phyloP scores from a whole-genome alignment of 305 asterid species.

The Fraxinus latifolia region DNA sequence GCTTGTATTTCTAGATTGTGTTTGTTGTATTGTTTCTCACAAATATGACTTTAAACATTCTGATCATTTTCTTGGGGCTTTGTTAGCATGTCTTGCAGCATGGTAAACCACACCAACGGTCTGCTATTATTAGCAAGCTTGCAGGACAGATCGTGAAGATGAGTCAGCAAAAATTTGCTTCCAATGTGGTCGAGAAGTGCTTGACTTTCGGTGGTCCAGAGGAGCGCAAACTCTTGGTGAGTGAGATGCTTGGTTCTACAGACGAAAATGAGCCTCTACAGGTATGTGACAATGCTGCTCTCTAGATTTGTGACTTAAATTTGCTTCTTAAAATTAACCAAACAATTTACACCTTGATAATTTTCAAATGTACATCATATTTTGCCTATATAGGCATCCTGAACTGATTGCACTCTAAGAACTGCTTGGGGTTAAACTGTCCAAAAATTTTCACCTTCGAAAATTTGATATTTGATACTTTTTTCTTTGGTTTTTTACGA shows the following conservation, averaged over 20 bases:
- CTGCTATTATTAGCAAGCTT: conserved; percentile 60
- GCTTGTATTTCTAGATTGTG: neutral
- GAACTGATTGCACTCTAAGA: neutral
- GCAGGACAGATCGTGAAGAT: conserved; percentile 79
- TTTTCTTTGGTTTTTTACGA: neutral
- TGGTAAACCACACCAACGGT: conserved; percentile 67
- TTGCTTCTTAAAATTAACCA: neutral
- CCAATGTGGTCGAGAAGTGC: conserved; percentile 82
- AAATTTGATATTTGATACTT: neutral
- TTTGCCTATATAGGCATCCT: neutral
- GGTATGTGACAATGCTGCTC: conserved; percentile 34
- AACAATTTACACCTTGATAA: neutral
- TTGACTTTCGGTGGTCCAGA: conserved; percentile 63
- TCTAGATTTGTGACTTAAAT: neutral
- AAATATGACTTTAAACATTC: neutral
- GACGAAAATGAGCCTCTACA: conserved; percentile 80
- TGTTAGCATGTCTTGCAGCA: conserved; percentile 77
- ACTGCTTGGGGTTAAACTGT: neutral
- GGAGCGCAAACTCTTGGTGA: conserved; percentile 61
- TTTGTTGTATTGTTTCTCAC: neutral
- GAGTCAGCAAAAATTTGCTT: conserved; percentile 87
- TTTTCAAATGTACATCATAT: neutral
- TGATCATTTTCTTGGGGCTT: conserved; percentile 16
- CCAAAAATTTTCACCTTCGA: neutral
- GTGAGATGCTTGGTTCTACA: conserved; percentile 83